A percentile compares a stretch with the other conserved stretches of the same genome.
Evolutionary conservation across 2,329 filamentous ascomycete genomes (phyloP).

Genomic region (Aspergillus quadrilineatus): DNA sequence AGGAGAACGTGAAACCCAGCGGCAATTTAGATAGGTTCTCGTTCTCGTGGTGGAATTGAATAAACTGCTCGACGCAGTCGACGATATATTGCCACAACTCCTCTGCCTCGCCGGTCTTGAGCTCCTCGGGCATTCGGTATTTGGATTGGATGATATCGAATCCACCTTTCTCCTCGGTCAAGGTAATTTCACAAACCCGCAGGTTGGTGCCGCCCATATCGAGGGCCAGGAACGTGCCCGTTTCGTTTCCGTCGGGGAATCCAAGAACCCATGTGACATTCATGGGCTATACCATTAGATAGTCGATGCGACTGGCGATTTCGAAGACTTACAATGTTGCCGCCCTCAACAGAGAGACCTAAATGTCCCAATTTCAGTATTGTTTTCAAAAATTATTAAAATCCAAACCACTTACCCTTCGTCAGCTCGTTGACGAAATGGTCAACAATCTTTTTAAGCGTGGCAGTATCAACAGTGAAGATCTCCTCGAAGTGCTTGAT

Average conservation of each 20-base stretch:
- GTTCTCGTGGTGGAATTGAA: conserved; percentile 76
- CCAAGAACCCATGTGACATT: conserved; percentile 96
- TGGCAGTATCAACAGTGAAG: conserved; percentile 74
- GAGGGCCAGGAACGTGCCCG: conserved; percentile 81
- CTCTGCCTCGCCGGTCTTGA: conserved; percentile 79
- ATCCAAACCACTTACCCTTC: conserved; percentile 62
- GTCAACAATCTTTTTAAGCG: conserved; percentile 84
- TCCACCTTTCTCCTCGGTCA: conserved; percentile 83
- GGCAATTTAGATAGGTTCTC: conserved; percentile 63
- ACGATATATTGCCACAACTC: conserved; percentile 95
- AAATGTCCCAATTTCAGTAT: neutral
- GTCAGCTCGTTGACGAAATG: conserved; percentile 87
- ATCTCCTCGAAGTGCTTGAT: conserved; percentile 80
- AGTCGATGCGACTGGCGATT: neutral
- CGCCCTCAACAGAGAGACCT: conserved; percentile 83
- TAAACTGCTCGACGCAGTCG: conserved; percentile 86
- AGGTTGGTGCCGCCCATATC: conserved; percentile 97
- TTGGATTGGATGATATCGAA: conserved; percentile 96
- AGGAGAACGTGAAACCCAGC: conserved; percentile 94
- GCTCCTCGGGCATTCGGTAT: conserved; percentile 89
- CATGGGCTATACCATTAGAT: conserved; percentile 69
- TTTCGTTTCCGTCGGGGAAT: conserved; percentile 82
- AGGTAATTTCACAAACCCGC: conserved; percentile 86
- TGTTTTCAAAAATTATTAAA: neutral
- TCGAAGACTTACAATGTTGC: conserved; percentile 73